phyloP scores from a whole-genome alignment of 805 yeast species.

The Starmerella potacharoeniae region DNA sequence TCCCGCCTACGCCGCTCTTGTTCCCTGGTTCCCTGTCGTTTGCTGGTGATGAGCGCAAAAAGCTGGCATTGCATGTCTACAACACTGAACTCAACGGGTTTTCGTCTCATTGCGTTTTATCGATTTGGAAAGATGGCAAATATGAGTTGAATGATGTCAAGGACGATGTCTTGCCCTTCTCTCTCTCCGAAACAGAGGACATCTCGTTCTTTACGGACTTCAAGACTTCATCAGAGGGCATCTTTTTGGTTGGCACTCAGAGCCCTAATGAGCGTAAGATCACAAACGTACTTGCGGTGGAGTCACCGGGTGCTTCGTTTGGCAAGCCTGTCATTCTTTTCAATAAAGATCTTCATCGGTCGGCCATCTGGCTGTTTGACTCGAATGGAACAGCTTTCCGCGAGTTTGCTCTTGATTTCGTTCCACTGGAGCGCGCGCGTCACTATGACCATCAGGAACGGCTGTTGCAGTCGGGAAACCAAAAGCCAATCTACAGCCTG shows the following conservation, averaged over 20 bases:
- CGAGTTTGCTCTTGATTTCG: constrained; percentile 5
- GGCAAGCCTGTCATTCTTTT: constrained; percentile 8
- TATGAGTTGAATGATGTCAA: background rate
- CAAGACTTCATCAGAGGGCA: constrained; percentile 10
- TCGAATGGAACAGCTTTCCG: constrained; percentile 14
- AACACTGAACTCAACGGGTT: constrained; percentile 2
- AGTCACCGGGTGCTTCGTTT: constrained; percentile 2
- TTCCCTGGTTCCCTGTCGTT: constrained; percentile 3
- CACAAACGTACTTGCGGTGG: constrained; percentile 10
- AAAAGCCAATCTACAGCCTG: background rate
- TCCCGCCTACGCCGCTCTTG: constrained; percentile 2
- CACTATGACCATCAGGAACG: constrained; percentile 4
- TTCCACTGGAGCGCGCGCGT: background rate
- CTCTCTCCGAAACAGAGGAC: background rate
- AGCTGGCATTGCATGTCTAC: constrained; percentile 1
- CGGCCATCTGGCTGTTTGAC: constrained; percentile 16
- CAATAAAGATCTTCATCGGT: constrained; percentile 1
- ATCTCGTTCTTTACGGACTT: constrained; percentile 12
- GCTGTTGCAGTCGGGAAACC: background rate
- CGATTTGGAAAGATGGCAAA: constrained; percentile 8
- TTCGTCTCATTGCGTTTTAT: background rate
- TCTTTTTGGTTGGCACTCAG: constrained; percentile 11
- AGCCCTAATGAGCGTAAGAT: background rate
- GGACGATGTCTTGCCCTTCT: background rate
- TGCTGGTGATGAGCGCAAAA: background rate